Conservation (phyloP, 352 stramenopile species). For the Pythium sp. region DNA sequence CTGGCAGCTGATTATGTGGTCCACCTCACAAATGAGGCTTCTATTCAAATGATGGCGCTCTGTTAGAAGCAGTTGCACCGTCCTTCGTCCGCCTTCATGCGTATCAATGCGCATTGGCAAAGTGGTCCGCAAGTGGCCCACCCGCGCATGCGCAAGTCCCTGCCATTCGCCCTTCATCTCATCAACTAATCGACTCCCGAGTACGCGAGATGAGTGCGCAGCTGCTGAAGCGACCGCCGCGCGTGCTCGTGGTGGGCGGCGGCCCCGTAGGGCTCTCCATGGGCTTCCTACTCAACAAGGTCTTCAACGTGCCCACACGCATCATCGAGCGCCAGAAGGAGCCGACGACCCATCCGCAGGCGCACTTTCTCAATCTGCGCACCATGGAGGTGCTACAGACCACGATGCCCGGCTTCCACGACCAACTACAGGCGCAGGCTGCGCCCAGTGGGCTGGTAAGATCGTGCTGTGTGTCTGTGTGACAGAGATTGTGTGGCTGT, state of each 20-base stretch:
- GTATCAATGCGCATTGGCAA: slow-evolving; percentile 1
- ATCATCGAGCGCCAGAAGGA: slow-evolving; percentile 74
- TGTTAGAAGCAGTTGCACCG: background rate
- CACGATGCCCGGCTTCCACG: slow-evolving; percentile 71
- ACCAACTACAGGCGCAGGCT: slow-evolving; percentile 56
- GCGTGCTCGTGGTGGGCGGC: slow-evolving; percentile 73
- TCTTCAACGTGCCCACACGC: slow-evolving; percentile 67
- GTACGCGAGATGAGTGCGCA: background rate
- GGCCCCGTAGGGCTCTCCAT: slow-evolving; percentile 69
- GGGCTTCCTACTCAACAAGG: slow-evolving; percentile 63
- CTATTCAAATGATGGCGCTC: background rate
- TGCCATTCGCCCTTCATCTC: background rate
- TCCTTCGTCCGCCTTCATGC: background rate
- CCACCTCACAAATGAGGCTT: background rate
- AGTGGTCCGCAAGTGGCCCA: background rate
- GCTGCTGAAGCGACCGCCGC: slow-evolving; percentile 18
- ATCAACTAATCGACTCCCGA: background rate
- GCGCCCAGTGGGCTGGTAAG: slow-evolving; percentile 61
- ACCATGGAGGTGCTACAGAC: slow-evolving; percentile 92
- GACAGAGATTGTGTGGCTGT: background rate
- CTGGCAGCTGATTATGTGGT: background rate
- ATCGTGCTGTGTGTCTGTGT: background rate
- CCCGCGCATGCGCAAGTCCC: background rate
- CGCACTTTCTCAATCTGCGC: slow-evolving; percentile 94
- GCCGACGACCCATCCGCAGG: slow-evolving; percentile 89